phyloP scores from a whole-genome alignment of 73 alveolate genomes.

The Breviolum minutum region DNA sequence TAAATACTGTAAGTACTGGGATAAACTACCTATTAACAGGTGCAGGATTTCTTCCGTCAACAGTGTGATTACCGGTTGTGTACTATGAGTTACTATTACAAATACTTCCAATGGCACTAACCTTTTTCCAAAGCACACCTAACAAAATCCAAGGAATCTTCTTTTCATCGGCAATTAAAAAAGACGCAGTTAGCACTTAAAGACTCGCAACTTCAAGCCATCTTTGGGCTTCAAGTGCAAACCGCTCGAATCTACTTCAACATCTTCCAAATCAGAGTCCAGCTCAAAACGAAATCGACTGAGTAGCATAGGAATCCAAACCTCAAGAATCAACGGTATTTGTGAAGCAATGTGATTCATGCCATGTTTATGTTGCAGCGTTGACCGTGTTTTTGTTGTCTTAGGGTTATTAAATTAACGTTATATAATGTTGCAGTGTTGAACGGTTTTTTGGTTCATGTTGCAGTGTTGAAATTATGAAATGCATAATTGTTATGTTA shows the following conservation, averaged over 20 bases:
- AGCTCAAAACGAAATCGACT: slow-evolving; percentile 51
- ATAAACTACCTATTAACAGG: no score
- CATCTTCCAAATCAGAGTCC: neutral
- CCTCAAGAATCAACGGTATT: neutral
- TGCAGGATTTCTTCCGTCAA: no score
- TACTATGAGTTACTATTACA: no score
- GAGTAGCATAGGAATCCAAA: slow-evolving; percentile 80
- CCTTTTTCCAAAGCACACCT: neutral
- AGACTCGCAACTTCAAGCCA: slow-evolving; percentile 68
- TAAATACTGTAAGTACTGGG: no score
- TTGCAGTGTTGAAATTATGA: neutral
- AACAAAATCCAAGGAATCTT: neutral
- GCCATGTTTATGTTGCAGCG: neutral
- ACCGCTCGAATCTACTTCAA: slow-evolving; percentile 39
- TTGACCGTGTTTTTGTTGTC: neutral
- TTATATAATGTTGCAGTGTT: neutral
- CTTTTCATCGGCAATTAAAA: no score
- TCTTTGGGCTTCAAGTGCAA: slow-evolving; percentile 93
- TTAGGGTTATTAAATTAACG: neutral
- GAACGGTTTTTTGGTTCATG: neutral
- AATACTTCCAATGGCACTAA: no score
- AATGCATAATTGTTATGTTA: no score
- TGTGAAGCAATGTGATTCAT: neutral
- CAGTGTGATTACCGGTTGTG: no score
- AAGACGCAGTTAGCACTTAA: neutral